Base-by-base conservation (phyloP, 192 early-diverging fungal species). In the Umbelopsis vinacea region DNA sequence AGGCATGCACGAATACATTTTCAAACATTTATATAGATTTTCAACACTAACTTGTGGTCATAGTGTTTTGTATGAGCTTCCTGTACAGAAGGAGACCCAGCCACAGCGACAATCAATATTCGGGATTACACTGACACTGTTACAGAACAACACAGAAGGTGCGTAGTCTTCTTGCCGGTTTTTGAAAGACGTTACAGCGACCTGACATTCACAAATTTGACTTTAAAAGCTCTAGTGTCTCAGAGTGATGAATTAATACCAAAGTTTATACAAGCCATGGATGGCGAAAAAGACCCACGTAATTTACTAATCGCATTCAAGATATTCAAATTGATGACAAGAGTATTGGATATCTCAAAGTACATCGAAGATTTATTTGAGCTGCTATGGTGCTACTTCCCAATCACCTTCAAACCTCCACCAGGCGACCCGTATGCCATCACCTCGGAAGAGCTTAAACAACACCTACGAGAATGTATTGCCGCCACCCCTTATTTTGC, bases 271-370 rank as follows among this genome's bases (percentile, higher is more conserved):
- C 57, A 63, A 37, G 57, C 57, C 5, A 86, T 99, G 84, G 98
- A 99, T 77, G 95, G 96, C 21, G 98, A 99, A 81, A 99, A 98
- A 84, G 98, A 99, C 81, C 98, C 98, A n/a, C 82, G 98, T 33
- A 96, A 98, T 72, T 82, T 99, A 26, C 79, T 97, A 72, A 74
- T 97, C 26, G 91, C 90, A 0, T 99, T 99, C 83, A 83, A 88
- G 35, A 82, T 92, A 2, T 81, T 97, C 37, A 88, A 88, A 54
- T 76, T 74, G 19, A 91, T 99, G 37, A 89, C 91, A 12, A 72
- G 78, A 22, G 76, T 91, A 63, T 91, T 97, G 50, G 93, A 98
- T 74, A 91, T 94, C 37, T 85, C 88, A 22, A 76, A 87, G 9
- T 85, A 93, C 72, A 85, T 91, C 1, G 95, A 97, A 73, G 95